phyloP scores from a whole-genome alignment of 257 asterid species.

The Primulina huaijiensis region DNA sequence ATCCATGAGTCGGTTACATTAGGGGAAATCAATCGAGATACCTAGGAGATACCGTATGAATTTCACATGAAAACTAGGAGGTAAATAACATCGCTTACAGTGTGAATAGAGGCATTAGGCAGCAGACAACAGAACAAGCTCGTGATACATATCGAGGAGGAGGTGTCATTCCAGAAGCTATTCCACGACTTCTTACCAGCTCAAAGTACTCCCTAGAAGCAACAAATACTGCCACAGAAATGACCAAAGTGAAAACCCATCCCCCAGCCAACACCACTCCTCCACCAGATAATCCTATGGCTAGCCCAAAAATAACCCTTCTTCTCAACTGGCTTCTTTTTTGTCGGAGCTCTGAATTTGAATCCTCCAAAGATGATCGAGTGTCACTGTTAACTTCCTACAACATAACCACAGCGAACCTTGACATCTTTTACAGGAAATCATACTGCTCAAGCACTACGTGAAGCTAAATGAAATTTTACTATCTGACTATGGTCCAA shows the following conservation, averaged over 20 bases:
- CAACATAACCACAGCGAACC: constrained; percentile 39
- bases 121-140: constrained; percentile 77
- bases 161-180: constrained; percentile 95
- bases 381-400: constrained; percentile 65
- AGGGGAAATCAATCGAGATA: constrained; percentile 15
- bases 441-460: constrained; percentile 7
- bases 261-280: constrained; percentile 93
- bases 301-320: constrained; percentile 83
- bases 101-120: constrained; percentile 80
- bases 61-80: constrained; percentile 17
- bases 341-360: constrained; percentile 37
- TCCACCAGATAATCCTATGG: constrained; percentile 75
- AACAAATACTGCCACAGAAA: constrained; percentile 76
- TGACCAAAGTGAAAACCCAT: constrained; percentile 76
- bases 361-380: constrained; percentile 32
- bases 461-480: neutral
- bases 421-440: constrained; percentile 23
- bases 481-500: constrained; percentile 10
- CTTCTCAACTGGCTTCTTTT: constrained; percentile 70
- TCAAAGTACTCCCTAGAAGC: constrained; percentile 93
- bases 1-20: constrained; percentile 4
- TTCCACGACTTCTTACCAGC: constrained; percentile 93
- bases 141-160: constrained; percentile 92
- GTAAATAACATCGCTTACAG: constrained; percentile 60
- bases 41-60: constrained; percentile 22